A percentile compares a stretch with the other conserved stretches of the same genome.
phyloP scores from a whole-genome alignment of 345 rosid genomes.

The Rhodamnia argentea region DNA sequence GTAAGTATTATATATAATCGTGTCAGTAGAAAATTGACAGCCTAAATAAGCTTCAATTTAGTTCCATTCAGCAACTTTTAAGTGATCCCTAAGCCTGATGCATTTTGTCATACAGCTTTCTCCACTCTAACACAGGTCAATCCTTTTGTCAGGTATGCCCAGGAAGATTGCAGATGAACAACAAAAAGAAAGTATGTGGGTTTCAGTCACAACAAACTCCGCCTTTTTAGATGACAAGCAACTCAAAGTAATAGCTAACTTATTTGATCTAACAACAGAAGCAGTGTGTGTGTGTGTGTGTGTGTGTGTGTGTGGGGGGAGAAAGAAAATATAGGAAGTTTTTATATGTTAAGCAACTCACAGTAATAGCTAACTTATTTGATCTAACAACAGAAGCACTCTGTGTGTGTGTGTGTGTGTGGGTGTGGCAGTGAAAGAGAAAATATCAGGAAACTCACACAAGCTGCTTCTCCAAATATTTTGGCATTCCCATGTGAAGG shows the following conservation, averaged over 20 bases:
- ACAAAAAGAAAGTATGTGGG: background rate
- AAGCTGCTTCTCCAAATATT: background rate
- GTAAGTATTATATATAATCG: background rate
- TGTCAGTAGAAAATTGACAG: background rate
- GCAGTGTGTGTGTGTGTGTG: background rate
- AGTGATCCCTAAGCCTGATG: background rate
- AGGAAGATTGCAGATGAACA: background rate
- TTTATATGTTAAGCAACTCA: background rate
- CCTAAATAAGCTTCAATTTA: background rate
- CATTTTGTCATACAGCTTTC: background rate
- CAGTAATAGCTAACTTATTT: background rate
- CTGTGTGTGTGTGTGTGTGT: background rate
- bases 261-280: background rate
- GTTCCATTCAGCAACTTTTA: background rate
- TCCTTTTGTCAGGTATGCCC: background rate
- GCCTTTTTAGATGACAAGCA: background rate
- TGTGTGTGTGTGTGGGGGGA: too few relatives aligned
- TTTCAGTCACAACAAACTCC: background rate
- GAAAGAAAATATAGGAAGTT: too few relatives aligned
- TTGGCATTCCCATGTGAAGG: background rate
- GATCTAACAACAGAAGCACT: background rate
- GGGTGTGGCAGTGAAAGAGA: background rate
- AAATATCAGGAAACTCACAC: background rate
- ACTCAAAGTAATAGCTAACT: background rate
- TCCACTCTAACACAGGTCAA: background rate